These are phyloP conservation scores for Aurinia saxatilis DNA, from an alignment of 345 rosid species.

Conservation along the genomic window DNA sequence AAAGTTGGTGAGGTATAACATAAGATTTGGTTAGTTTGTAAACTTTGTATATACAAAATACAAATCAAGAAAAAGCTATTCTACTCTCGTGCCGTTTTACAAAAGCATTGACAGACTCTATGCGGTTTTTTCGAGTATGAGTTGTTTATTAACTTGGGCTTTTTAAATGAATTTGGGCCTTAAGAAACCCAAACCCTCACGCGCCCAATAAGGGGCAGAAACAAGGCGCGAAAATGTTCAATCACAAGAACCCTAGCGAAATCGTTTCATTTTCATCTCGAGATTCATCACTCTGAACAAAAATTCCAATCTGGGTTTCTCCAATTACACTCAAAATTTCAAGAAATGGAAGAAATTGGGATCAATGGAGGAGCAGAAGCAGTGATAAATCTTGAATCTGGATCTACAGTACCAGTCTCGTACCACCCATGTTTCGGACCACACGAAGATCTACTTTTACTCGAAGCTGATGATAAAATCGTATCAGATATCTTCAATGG, in stretches of 20 bases:
- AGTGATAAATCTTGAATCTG: conserved; percentile 44
- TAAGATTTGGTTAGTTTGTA: too few species aligned
- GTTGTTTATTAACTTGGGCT: not conserved
- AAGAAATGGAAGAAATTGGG: conserved; percentile 29
- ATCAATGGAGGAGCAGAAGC: conserved; percentile 48
- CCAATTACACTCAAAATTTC: not conserved
- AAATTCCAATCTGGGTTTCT: not conserved
- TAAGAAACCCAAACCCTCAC: not conserved
- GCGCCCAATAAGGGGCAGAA: conserved; percentile 1
- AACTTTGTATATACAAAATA: too few species aligned
- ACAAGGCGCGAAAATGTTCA: conserved; percentile 11
- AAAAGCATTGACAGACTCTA: not conserved
- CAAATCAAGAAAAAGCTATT: too few species aligned
- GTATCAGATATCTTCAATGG: conserved; percentile 56
- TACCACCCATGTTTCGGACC: conserved; percentile 70
- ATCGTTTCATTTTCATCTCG: not conserved
- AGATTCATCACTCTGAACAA: not conserved
- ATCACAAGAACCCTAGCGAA: too few species aligned
- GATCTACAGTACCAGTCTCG: conserved; percentile 44
- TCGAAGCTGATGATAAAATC: conserved; percentile 66
- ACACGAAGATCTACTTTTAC: conserved; percentile 60
- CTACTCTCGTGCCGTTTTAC: not conserved
- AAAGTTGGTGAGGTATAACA: too few species aligned
- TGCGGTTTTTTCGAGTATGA: not conserved
- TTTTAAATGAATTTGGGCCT: not conserved